phyloP scores from a whole-genome alignment of 163 green algal genomes.

The Dunaliella salina region DNA sequence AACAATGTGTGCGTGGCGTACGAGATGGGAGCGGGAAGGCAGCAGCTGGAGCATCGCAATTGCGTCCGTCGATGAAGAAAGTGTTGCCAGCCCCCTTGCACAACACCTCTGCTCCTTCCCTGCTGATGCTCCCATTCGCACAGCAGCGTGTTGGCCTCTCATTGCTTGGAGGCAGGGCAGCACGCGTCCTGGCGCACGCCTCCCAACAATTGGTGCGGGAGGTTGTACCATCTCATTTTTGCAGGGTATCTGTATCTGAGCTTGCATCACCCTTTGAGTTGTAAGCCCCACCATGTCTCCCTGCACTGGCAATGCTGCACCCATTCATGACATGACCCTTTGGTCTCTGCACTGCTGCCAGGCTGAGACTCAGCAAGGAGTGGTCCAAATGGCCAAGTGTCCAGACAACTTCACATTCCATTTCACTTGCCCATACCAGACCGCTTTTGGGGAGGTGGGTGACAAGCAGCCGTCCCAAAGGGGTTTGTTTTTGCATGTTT shows the following conservation, averaged over 20 bases:
- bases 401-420: not conserved
- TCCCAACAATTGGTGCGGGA: not conserved
- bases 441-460: not conserved
- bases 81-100: too few relatives aligned
- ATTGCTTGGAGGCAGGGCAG: too few relatives aligned
- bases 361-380: not conserved
- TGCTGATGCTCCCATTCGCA: too few relatives aligned
- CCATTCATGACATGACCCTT: not conserved
- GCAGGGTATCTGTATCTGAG: not conserved
- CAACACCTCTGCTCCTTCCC: too few relatives aligned
- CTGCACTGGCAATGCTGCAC: not conserved
- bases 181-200: not conserved
- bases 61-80: too few relatives aligned
- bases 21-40: too few relatives aligned
- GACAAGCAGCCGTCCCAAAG: too few relatives aligned
- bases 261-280: not conserved
- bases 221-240: not conserved
- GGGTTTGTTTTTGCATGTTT: not conserved
- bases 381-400: not conserved
- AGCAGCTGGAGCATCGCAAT: too few relatives aligned
- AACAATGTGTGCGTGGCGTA: too few relatives aligned
- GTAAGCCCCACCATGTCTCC: too few relatives aligned
- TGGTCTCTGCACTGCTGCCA: not conserved
- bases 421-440: not conserved
- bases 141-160: too few relatives aligned